Evolutionary conservation across 805 yeast genomes (phyloP).

Genomic region (Yarrowia yakushimensis): DNA sequence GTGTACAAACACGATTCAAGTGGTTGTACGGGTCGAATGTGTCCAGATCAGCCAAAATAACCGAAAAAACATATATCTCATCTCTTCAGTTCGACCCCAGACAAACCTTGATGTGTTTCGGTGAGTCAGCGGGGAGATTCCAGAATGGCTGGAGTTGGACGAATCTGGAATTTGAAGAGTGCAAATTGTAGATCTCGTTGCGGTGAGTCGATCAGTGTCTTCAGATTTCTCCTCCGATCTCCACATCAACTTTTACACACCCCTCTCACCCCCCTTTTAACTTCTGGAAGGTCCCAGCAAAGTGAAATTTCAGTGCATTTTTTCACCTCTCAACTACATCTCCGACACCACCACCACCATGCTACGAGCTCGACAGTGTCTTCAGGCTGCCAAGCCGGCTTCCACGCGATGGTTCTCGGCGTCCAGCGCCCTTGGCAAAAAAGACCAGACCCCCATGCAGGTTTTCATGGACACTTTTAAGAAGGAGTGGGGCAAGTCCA

Average conservation of each 20-base stretch:
- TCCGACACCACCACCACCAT: background rate
- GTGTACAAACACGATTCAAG: too few species aligned
- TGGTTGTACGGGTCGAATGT: too few species aligned
- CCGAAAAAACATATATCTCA: too few species aligned
- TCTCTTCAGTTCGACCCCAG: background rate
- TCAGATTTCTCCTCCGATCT: background rate
- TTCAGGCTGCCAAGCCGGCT: background rate
- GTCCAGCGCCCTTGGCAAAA: background rate
- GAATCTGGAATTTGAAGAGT: too few species aligned
- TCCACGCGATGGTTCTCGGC: background rate
- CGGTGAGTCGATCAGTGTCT: background rate
- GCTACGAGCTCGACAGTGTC: slow-evolving; percentile 24
- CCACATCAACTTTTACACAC: background rate
- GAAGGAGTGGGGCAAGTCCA: slow-evolving; percentile 84
- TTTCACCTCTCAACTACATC: background rate
- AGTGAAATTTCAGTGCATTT: background rate
- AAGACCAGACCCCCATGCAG: slow-evolving; percentile 59
- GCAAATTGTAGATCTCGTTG: background rate
- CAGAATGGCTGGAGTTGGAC: background rate
- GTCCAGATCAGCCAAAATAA: too few species aligned
- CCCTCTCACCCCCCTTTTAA: background rate
- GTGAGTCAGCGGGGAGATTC: background rate
- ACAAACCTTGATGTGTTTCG: background rate
- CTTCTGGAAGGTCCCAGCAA: background rate
- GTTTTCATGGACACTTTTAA: slow-evolving; percentile 91